A percentile compares a stretch with the other conserved stretches of the same genome.
Conservation (phyloP, 139 green algal genomes). For the Coelastrella sp. region DNA sequence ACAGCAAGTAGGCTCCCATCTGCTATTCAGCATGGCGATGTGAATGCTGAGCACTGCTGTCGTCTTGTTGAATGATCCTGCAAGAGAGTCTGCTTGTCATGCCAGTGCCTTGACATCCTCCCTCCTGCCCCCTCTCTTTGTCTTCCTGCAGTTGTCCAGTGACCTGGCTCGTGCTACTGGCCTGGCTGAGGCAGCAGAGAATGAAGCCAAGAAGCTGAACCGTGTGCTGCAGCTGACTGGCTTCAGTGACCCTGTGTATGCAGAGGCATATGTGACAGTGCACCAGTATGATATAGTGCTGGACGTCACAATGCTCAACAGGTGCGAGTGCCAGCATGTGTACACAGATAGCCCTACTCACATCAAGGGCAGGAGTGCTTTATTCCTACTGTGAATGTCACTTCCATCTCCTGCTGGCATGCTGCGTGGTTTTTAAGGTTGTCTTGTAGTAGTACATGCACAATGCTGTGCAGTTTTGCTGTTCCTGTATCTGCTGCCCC, state of each 20-base stretch:
- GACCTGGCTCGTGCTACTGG: slow-evolving; percentile 90
- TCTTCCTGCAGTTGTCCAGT: slow-evolving; percentile 37
- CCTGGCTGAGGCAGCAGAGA: slow-evolving; percentile 60
- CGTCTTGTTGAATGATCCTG: too few species aligned
- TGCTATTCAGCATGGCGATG: too few species aligned
- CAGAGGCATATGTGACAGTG: slow-evolving; percentile 95
- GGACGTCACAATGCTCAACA: slow-evolving; percentile 96
- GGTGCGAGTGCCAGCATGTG: slow-evolving; percentile 54
- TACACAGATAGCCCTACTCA: background rate
- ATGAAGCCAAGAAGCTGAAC: slow-evolving; percentile 76
- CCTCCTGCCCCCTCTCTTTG: background rate
- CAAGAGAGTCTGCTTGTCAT: too few species aligned
- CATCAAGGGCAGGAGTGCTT: too few species aligned
- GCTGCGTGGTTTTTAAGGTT: background rate
- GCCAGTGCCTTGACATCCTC: too few species aligned
- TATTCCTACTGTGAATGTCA: too few species aligned
- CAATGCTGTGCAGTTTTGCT: background rate
- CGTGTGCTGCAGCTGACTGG: slow-evolving; percentile 98
- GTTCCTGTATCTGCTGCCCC: background rate
- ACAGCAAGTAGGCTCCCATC: too few species aligned
- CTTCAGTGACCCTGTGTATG: slow-evolving; percentile 96
- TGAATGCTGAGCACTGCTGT: too few species aligned
- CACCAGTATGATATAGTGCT: slow-evolving; percentile 99
- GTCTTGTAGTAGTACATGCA: background rate
- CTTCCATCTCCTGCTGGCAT: too few species aligned